Percentiles rank a stretch among this genome's conserved stretches.
Conservation (phyloP, 345 rosid genomes). For the Mercurialis annua region DNA sequence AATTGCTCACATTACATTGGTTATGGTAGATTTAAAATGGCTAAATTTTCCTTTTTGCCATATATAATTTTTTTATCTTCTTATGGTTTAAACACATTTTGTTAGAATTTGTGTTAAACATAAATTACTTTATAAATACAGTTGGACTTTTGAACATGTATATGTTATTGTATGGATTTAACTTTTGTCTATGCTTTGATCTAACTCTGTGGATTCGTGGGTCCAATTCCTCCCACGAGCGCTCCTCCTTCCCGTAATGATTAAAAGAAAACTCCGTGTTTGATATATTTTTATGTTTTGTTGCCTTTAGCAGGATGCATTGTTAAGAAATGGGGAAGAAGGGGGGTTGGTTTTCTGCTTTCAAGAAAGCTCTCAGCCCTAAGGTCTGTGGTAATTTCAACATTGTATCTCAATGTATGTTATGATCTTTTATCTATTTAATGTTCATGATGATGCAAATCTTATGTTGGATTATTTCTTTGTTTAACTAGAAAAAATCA, state of each 20-base stretch:
- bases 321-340: conserved; percentile 62
- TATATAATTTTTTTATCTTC: background rate
- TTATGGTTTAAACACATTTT: background rate
- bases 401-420: background rate
- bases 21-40: conserved; percentile 9
- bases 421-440: background rate
- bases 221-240: too few species aligned
- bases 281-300: conserved; percentile 27
- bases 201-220: too few species aligned
- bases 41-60: background rate
- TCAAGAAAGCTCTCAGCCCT: conserved; percentile 66
- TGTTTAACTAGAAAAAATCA: conserved; percentile 40
- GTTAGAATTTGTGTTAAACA: background rate
- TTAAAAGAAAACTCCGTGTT: too few species aligned
- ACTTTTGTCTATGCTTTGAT: background rate
- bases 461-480: conserved; percentile 10
- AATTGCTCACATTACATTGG: background rate
- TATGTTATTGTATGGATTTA: background rate
- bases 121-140: conserved; percentile 2
- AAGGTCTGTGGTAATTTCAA: conserved; percentile 33
- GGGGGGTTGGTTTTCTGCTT: conserved; percentile 67
- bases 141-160: background rate
- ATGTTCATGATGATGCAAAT: background rate
- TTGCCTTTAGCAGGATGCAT: conserved; percentile 27
- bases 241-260: too few species aligned